phyloP scores from a whole-genome alignment of 495 filamentous ascomycete genomes.

The Astrothelium macrocarpum region DNA sequence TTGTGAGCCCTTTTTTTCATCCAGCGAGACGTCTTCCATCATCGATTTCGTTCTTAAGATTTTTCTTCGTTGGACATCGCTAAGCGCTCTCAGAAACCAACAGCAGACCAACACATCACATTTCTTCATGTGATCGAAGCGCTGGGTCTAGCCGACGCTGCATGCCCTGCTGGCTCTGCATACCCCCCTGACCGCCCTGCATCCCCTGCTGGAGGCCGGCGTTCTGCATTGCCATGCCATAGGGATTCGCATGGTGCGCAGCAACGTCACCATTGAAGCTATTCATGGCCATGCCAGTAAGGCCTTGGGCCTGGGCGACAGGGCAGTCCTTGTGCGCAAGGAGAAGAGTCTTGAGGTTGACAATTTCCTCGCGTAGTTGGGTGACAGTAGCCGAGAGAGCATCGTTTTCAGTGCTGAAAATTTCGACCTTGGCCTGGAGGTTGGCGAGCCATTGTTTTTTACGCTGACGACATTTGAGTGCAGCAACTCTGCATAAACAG shows the following conservation, averaged over 20 bases:
- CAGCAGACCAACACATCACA: background rate
- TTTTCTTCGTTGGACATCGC: background rate
- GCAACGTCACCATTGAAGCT: constrained; percentile 41
- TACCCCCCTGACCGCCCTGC: background rate
- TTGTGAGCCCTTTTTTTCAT: background rate
- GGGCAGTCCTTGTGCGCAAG: constrained; percentile 96
- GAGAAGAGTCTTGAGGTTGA: constrained; percentile 86
- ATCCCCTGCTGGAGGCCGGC: background rate
- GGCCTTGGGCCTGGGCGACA: constrained; percentile 76
- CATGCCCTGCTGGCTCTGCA: constrained; percentile 9
- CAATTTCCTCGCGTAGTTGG: constrained; percentile 81
- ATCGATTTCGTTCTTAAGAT: background rate
- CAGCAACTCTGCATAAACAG: constrained; percentile 62
- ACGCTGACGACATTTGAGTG: constrained; percentile 91
- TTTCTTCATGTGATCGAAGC: background rate
- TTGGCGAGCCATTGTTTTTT: constrained; percentile 99
- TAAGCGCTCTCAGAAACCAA: background rate
- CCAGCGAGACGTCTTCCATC: background rate
- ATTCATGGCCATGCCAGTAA: constrained; percentile 59
- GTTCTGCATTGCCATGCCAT: constrained; percentile 52
- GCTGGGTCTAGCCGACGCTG: constrained; percentile 15
- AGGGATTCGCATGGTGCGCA: constrained; percentile 52
- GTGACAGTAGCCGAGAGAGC: constrained; percentile 72
- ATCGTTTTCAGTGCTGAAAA: constrained; percentile 87
- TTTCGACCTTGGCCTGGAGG: constrained; percentile 86